Evolutionary conservation across 306 rosid species (phyloP), one percentile per base, ranked within the genome.

Genomic region (Oxytropis ochrocephala): DNA sequence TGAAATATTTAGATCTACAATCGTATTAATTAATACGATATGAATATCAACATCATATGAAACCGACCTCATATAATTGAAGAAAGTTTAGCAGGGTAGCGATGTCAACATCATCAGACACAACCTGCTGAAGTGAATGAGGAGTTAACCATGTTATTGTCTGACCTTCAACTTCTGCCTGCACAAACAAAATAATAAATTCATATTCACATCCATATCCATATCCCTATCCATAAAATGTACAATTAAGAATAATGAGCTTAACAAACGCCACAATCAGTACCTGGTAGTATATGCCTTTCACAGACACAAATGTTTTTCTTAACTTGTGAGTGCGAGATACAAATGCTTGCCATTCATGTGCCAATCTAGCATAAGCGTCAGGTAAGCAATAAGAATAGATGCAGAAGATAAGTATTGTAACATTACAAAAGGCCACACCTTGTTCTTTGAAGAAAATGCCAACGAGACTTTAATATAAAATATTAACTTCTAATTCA

Each of bases 201-300:
- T 5, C 30, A 64, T 24, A 24, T 24, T 24, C 29, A 24, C 29
- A 24, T 24, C 29, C 29, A 24, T n/a, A n/a, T n/a, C n/a, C n/a
- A n/a, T n/a, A n/a, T n/a, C n/a, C n/a, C n/a, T n/a, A n/a, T 24
- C 29, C 1, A 24, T 9, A 43, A 21, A 41, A 61, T n/a, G 27
- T 5, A 63, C 13, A 6, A 32, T 17, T 3, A 56, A 21, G 47
- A 72, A 3, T 56, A 2, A 29, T 14, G 50, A 54, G 65, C 60
- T 46, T 47, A 4, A 62, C 29, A 62, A 19, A 43, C 32, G 53
- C 30, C 41, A 24, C 7, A 19, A 70, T 42, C 30, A 0, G 9
- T 80, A 93, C 98, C 97, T 90, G 98, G 82, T 83, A 90, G 85
- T 93, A 90, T 68, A 90, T 85, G 69, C 98, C 98, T 76, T 90